phyloP scores from a whole-genome alignment of 1,284 basidiomycete species.

The Peniophora sp. region DNA sequence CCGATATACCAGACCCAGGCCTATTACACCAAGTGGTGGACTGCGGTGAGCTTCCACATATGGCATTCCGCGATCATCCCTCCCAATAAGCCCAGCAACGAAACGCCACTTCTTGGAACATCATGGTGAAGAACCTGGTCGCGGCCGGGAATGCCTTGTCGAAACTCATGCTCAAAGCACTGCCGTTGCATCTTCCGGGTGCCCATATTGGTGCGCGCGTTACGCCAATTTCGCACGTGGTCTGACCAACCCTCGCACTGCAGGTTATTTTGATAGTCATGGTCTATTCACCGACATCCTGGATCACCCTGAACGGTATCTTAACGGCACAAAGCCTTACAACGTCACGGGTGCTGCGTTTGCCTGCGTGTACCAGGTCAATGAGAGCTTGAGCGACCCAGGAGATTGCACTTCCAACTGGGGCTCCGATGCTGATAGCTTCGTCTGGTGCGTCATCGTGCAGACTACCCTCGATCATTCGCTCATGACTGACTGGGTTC shows the following conservation, averaged over 20 bases:
- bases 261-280: slow-evolving; percentile 47
- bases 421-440: slow-evolving; percentile 22
- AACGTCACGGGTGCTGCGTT: slow-evolving; percentile 44
- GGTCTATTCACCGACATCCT: slow-evolving; percentile 47
- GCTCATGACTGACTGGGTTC: no score
- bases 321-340: slow-evolving; percentile 51
- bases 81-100: no score
- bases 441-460: slow-evolving; percentile 21
- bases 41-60: no score
- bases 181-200: slow-evolving; percentile 23
- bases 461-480: no score
- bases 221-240: background rate
- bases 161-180: slow-evolving; percentile 21
- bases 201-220: slow-evolving; percentile 27
- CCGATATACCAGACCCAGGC: slow-evolving; percentile 26
- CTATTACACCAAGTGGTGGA: slow-evolving; percentile 29
- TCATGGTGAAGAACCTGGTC: slow-evolving; percentile 28
- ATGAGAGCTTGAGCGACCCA: slow-evolving; percentile 19
- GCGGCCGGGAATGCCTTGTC: slow-evolving; percentile 26
- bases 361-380: slow-evolving; percentile 34
- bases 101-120: slow-evolving; percentile 33
- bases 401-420: slow-evolving; percentile 18
- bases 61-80: no score
- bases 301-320: slow-evolving; percentile 34
- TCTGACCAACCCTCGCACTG: background rate